Conservation (phyloP, 352 stramenopile species). For the Globisporangium cylindrosporum region DNA sequence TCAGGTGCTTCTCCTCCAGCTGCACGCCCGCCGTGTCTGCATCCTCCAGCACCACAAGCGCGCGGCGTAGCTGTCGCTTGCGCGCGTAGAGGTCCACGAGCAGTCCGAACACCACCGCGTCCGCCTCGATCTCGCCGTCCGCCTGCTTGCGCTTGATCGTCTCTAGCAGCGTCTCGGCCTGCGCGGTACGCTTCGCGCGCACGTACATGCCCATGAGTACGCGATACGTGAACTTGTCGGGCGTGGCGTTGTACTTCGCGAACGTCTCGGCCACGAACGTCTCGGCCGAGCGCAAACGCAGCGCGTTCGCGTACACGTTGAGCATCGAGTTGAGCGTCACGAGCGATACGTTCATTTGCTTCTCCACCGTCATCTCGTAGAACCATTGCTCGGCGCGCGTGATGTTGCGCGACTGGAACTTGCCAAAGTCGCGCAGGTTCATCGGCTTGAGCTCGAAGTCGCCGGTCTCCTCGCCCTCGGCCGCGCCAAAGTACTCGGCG, state of each 20-base stretch:
- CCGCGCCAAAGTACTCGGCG: constrained; percentile 30
- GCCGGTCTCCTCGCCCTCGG: constrained; percentile 32
- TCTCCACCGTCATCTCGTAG: constrained; percentile 54
- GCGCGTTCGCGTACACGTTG: constrained; percentile 72
- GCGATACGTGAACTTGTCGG: constrained; percentile 68
- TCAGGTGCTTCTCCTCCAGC: constrained; percentile 63
- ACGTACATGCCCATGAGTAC: constrained; percentile 83
- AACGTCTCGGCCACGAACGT: constrained; percentile 52
- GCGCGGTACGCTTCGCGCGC: constrained; percentile 54
- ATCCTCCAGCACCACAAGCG: constrained; percentile 62
- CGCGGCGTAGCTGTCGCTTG: constrained; percentile 57
- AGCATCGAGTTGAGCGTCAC: constrained; percentile 78
- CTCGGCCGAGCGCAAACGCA: constrained; percentile 54
- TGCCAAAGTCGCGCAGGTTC: constrained; percentile 62
- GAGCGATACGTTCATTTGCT: constrained; percentile 33
- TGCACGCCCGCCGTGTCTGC: constrained; percentile 46
- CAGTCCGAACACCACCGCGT: constrained; percentile 58
- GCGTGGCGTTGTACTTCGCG: constrained; percentile 33
- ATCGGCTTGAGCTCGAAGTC: constrained; percentile 56
- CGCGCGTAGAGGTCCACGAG: constrained; percentile 78
- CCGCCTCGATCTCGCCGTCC: constrained; percentile 48
- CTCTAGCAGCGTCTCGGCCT: constrained; percentile 50
- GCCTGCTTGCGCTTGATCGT: constrained; percentile 39
- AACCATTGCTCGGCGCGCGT: constrained; percentile 60
- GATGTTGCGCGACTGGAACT: constrained; percentile 71